Percentiles rank a stretch among this genome's conserved stretches.
Conservation (phyloP, 768 basidiomycete species). For the Tulasnella sp. region DNA sequence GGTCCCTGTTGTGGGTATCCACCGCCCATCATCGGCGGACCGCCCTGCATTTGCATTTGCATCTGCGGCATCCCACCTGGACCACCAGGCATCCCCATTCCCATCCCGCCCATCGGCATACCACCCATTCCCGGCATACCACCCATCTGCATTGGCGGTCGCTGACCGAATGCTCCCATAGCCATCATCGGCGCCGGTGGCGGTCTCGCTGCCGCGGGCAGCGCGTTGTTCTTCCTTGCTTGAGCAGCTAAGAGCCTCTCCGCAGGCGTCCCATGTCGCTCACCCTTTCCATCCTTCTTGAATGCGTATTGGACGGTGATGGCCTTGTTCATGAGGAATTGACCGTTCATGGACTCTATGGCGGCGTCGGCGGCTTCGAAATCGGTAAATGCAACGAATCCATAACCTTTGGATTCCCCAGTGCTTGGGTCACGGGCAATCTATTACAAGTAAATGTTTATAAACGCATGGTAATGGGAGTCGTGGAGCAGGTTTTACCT, state of each 20-base stretch:
- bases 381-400: conserved; percentile 94
- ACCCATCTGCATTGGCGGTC: conserved; percentile 16
- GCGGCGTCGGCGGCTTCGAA: conserved; percentile 97
- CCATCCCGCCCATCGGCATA: conserved; percentile 19
- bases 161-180: conserved; percentile 13
- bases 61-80: conserved; percentile 27
- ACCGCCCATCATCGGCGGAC: no score
- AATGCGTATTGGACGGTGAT: conserved; percentile 97
- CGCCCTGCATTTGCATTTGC: conserved; percentile 30
- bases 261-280: conserved; percentile 93
- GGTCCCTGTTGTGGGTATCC: conserved; percentile 50
- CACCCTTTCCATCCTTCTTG: conserved; percentile 98
- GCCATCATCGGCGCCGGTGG: conserved; percentile 35
- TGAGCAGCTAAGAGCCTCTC: conserved; percentile 92
- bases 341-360: conserved; percentile 91
- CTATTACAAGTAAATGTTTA: conserved; percentile 33
- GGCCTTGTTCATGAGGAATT: conserved; percentile 97
- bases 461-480: not conserved
- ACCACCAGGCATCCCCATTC: conserved; percentile 13
- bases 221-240: conserved; percentile 88
- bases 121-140: conserved; percentile 43
- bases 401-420: conserved; percentile 90
- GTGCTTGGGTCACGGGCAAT: conserved; percentile 80
- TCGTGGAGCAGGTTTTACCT: conserved; percentile 37
- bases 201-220: conserved; percentile 66